Evolutionary conservation across 768 basidiomycete genomes (phyloP), one percentile per base, ranked within the genome.

Genomic region (Hortiboletus flavorubellus): DNA sequence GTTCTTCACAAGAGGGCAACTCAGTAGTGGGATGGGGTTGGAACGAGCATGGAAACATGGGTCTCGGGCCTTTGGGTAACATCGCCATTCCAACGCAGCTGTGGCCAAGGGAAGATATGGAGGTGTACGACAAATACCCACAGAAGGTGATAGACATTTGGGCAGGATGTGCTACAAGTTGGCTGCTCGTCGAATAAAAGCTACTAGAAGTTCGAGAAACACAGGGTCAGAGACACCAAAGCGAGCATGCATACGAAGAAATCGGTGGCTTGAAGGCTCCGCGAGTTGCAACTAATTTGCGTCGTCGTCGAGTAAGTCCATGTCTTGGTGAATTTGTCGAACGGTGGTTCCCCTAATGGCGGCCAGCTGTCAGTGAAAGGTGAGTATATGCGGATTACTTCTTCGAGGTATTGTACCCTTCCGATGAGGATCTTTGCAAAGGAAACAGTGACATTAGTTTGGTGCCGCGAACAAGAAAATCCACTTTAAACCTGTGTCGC

Each of bases 21-120:
- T 43, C 55, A 9, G 79, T 94, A 0, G 90, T 84, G 82, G 90
- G 84, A 0, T 97, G 95, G 91, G 96, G 96, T 0, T 98, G 96
- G 95, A 98, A 98, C 69, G 96, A 98, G 69, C 96, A 98, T 67
- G 96, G 96, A 8, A 98, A 97, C 69, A 76, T 98, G 29, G 93
- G 91, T 0, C 64, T 83, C 23, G 87, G 85, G 0, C 74, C 78
- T 35, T 82, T 81, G 5, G 72, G 76, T 4, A 86, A 93, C 61
- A 70, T 81, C 9, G 56, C 63, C 8, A 29, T 65, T 15, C 86
- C 87, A 15, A 67, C 73, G 11, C 80, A 71, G 58, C 64, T 90
- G 11, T 87, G 87, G 83, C 79, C 83, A 0, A 61, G 64, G 40
- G 39, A 52, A 16, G 54, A 59, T 16, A 9, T 59, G 18, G 54